Conservation (phyloP, 208 protist species). For the Leishmania braziliensis region DNA sequence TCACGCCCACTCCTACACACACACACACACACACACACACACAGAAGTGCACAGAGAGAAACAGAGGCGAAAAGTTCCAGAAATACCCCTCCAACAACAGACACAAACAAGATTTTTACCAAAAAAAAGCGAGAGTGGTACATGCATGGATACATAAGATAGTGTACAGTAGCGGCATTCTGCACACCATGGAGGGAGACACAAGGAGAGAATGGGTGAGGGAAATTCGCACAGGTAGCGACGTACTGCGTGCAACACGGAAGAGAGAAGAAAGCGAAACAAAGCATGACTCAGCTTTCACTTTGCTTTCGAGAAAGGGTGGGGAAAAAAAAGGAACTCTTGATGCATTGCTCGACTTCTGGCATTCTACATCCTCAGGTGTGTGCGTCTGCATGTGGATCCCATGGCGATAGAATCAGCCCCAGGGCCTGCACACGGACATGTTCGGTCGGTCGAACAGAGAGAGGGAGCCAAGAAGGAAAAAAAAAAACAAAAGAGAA, state of each 20-base stretch:
- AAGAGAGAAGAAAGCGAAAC: slow-evolving; percentile 14
- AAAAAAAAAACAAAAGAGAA: neutral
- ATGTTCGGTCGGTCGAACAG: neutral
- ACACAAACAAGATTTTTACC: neutral
- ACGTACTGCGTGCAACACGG: neutral
- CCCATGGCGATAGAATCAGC: neutral
- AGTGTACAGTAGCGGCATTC: neutral
- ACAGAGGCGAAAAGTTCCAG: neutral
- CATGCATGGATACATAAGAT: neutral
- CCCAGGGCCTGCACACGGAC: neutral
- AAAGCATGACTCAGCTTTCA: neutral
- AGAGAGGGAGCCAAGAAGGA: neutral
- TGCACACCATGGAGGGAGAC: neutral
- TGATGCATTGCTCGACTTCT: neutral
- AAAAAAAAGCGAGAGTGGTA: neutral
- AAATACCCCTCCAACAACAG: neutral
- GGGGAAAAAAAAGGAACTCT: neutral
- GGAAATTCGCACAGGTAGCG: neutral
- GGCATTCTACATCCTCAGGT: neutral
- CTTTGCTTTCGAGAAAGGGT: neutral
- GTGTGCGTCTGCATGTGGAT: neutral
- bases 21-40: neutral
- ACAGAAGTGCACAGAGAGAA: neutral
- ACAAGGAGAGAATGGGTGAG: neutral
- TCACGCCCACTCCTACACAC: neutral